Conservation (phyloP, 805 yeast genomes). For the Candida tammaniensis region DNA sequence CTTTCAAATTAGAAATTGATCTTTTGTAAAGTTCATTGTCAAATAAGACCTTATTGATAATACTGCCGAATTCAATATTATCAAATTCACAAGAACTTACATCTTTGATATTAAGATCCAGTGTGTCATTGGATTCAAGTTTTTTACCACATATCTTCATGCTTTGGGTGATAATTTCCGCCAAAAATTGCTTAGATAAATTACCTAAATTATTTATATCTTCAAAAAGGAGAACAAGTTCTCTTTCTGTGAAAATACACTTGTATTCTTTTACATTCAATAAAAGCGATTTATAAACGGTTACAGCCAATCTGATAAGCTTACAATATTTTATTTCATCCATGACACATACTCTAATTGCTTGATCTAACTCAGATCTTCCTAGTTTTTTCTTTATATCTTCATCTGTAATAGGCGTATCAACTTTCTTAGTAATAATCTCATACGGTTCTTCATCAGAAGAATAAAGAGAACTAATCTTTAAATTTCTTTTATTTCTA, state of each 20-base stretch:
- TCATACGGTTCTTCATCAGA: conserved; percentile 1
- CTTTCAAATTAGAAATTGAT: conserved; percentile 3
- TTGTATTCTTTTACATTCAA: conserved; percentile 23
- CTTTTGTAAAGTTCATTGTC: conserved; percentile 3
- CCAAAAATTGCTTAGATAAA: conserved; percentile 15
- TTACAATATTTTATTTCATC: conserved; percentile 20
- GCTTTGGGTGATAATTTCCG: background rate
- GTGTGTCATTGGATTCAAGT: too few relatives aligned
- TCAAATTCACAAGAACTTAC: conserved; percentile 6
- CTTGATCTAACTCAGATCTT: conserved; percentile 1
- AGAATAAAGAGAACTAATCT: conserved; percentile 4
- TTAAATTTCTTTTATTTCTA: conserved; percentile 5
- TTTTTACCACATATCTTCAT: too few relatives aligned
- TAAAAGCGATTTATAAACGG: conserved; percentile 30
- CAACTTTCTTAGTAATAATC: conserved; percentile 17
- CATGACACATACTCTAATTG: conserved; percentile 2
- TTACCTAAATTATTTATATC: conserved; percentile 39
- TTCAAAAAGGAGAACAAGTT: conserved; percentile 41
- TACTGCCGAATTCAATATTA: conserved; percentile 4
- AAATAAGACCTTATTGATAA: conserved; percentile 7
- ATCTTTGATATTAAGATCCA: too few relatives aligned
- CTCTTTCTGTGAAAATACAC: conserved; percentile 26
- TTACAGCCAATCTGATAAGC: conserved; percentile 23
- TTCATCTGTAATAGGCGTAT: conserved; percentile 30
- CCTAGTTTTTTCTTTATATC: conserved; percentile 5